Evolutionary conservation across 73 alveolate genomes (phyloP), one percentile per base, ranked within the genome.

Genomic region (Effrenium voratum): DNA sequence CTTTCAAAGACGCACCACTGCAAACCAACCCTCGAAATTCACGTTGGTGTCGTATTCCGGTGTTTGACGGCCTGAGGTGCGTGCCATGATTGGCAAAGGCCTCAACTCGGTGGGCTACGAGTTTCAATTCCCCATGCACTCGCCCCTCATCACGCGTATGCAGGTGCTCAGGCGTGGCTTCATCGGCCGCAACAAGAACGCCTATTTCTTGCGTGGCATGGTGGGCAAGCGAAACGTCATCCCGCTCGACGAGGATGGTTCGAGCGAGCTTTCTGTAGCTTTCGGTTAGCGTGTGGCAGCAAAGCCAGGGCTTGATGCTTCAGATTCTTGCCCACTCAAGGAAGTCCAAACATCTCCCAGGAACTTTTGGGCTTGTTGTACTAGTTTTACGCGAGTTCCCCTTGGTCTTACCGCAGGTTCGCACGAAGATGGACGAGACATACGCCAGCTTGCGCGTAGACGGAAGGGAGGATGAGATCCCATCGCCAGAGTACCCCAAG

Each of bases 171-270:
- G 63, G 66, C 87, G 98, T 5, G 98, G 98, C 57, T 91, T 72
- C 98, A 91, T 91, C 57, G 98, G 98, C 60, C 87, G 90, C 60
- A 72, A 68, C 98, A 91, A 91, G 68, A 91, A 91, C 34, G 98
- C 98, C 63, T 66, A 87, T 90, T 91, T 91, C 60, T 22, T 91
- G 98, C 98, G 98, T 36, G 98, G 79, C 59, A 68, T 91, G 87
- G 98, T 91, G 52, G 98, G 98, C 80, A 91, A 91, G 90, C 36
- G 90, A 38, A 91, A 91, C 60, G 70, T 91, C 91, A 91, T 91
- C 77, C 98, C 88, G 24, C 5, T 72, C 26, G 98, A 91, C 90
- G 12, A 91, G 98, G 97, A n/a, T 36, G 1, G n/a, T 73, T 38
- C 84, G 16, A 16, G 28, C n/a, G 49, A 34, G 24, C 52, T 73